Base-by-base conservation (phyloP, 306 rosid species). In the Comarum palustre region DNA sequence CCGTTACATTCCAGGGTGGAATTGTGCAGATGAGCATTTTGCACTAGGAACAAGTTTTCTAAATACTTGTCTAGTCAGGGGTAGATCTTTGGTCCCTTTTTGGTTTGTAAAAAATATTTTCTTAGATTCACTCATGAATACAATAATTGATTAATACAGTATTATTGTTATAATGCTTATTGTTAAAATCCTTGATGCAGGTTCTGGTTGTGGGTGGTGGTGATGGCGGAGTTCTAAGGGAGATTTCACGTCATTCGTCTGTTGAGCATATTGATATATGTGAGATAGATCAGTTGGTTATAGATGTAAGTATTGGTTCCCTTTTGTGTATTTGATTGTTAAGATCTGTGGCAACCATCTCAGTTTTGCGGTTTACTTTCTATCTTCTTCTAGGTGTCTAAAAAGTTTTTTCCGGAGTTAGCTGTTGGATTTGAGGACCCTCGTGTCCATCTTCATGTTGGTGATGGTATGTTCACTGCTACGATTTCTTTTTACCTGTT, bases 181-280 rank as follows among this genome's bases (percentile, higher is more conserved):
- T 59, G 62, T 8, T 46, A 63, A 25, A 61, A 64, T 55, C 64
- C 59, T 54, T 51, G 39, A 25, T 72, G 78, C 83, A 94, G 99
- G 96, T 94, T 82, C 86, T 94, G 74, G 96, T 94, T 71, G 99
- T 94, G 76, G 99, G 97, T n/a, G 99, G 99, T 9, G 99, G 99
- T 69, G 99, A 94, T 80, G 99, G 99, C 24, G 97, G 96, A 32
- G 96, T 94, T 76, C 87, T 94, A 8, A 88, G 97, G 86, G 99
- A 94, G 85, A 77, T 94, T 69, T 80, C 90, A 68, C 91, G 99
- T 29, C 99, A 94, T 72, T 79, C 83, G 68, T 94, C 97, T 15
- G 91, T 94, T 72, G 89, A 91, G 83, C 90, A 82, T 78, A 91
- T 94, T 74, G 97, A 94, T 78, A 94, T 94, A 64, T 94, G 99